Conservation (phyloP, 2,329 filamentous ascomycete genomes). For the Atkinsonella texensis region DNA sequence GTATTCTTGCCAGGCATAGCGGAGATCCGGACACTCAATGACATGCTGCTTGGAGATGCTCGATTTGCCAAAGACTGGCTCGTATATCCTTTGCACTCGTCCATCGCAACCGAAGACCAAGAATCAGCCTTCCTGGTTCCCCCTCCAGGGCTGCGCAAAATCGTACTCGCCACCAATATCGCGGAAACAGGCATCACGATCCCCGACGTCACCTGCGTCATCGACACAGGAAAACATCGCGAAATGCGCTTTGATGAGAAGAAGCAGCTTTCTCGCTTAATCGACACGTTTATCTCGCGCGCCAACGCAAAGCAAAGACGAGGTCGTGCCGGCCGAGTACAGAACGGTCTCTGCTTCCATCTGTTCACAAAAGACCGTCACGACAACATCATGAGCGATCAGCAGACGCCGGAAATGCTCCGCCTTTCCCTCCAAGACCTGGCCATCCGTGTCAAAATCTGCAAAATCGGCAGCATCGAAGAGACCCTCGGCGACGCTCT, state of each 20-base stretch:
- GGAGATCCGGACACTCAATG: conserved; percentile 81
- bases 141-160: conserved; percentile 72
- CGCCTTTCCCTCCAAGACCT: conserved; percentile 88
- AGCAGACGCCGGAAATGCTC: conserved; percentile 94
- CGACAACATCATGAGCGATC: conserved; percentile 73
- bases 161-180: conserved; percentile 95
- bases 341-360: conserved; percentile 90
- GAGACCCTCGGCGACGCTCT: conserved; percentile 78
- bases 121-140: conserved; percentile 85
- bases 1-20: conserved; percentile 91
- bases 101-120: conserved; percentile 91
- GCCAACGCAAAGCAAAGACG: conserved; percentile 93
- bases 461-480: conserved; percentile 88
- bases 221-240: conserved; percentile 93
- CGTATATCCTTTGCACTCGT: conserved; percentile 83
- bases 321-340: conserved; percentile 88
- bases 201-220: conserved; percentile 91
- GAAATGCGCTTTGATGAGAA: conserved; percentile 96
- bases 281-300: conserved; percentile 89
- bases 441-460: conserved; percentile 93
- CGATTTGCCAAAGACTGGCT: conserved; percentile 69
- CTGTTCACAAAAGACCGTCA: conserved; percentile 86
- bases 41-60: conserved; percentile 66
- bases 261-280: conserved; percentile 76
- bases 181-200: conserved; percentile 98